Evolutionary conservation across 192 early-diverging fungal genomes (phyloP).

Genomic region (Funneliformis mosseae): DNA sequence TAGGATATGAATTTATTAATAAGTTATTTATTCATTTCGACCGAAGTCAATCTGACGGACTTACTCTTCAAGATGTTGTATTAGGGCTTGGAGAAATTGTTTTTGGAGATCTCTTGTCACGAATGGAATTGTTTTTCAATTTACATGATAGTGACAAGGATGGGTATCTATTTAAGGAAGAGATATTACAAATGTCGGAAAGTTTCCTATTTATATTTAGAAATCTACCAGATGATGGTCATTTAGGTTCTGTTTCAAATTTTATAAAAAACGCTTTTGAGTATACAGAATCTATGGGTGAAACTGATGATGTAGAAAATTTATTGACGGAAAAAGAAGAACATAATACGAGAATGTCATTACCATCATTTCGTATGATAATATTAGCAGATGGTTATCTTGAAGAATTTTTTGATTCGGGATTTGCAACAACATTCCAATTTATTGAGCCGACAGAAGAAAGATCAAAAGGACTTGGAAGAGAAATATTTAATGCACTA

Average conservation of each 20-base stretch:
- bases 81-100: constrained; percentile 75
- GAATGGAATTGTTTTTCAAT: constrained; percentile 81
- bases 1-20: constrained; percentile 45
- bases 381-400: constrained; percentile 85
- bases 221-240: constrained; percentile 53
- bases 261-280: constrained; percentile 68
- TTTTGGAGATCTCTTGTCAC: constrained; percentile 75
- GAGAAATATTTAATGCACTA: constrained; percentile 61
- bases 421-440: constrained; percentile 63
- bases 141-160: constrained; percentile 74
- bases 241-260: constrained; percentile 60
- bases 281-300: constrained; percentile 43
- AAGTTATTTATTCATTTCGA: constrained; percentile 58
- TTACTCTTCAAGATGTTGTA: constrained; percentile 81
- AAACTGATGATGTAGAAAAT: constrained; percentile 16
- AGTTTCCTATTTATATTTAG: constrained; percentile 80
- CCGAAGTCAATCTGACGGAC: constrained; percentile 49
- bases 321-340: constrained; percentile 21
- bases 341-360: constrained; percentile 35
- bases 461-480: constrained; percentile 52
- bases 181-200: constrained; percentile 85
- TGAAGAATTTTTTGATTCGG: constrained; percentile 80
- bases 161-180: constrained; percentile 67
- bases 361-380: constrained; percentile 65
- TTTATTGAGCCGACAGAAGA: constrained; percentile 58